Percentiles rank a stretch among this genome's conserved stretches.
phyloP scores from a whole-genome alignment of 805 yeast species.

The Spencermartinsiella europaea region DNA sequence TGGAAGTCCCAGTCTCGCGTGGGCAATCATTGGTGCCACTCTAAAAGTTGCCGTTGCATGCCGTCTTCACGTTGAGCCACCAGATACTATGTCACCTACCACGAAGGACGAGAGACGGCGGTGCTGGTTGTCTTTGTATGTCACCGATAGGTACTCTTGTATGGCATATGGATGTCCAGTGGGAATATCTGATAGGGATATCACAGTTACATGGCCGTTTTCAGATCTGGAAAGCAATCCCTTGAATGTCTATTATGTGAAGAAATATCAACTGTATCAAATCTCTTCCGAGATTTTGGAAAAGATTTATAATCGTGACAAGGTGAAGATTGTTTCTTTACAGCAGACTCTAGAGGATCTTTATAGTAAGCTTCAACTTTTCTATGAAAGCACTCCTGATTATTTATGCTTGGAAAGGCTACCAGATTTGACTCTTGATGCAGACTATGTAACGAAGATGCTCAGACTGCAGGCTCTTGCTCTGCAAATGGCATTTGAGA shows the following conservation, averaged over 20 bases:
- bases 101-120: slow-evolving; percentile 10
- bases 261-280: slow-evolving; percentile 9
- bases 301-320: slow-evolving; percentile 10
- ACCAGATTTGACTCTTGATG: slow-evolving; percentile 4
- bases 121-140: slow-evolving; percentile 13
- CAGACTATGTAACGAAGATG: neutral
- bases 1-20: slow-evolving; percentile 11
- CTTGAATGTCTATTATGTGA: slow-evolving; percentile 6
- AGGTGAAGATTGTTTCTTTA: slow-evolving; percentile 9
- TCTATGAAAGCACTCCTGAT: slow-evolving; percentile 10
- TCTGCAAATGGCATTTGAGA: slow-evolving; percentile 11
- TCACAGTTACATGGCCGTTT: slow-evolving; percentile 9
- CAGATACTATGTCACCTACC: slow-evolving; percentile 1
- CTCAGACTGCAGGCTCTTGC: slow-evolving; percentile 11
- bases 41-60: slow-evolving; percentile 9
- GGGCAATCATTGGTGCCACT: slow-evolving; percentile 10
- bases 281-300: slow-evolving; percentile 12
- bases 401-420: slow-evolving; percentile 7
- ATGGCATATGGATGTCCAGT: slow-evolving; percentile 16
- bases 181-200: slow-evolving; percentile 11
- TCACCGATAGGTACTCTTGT: slow-evolving; percentile 12
- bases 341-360: slow-evolving; percentile 8
- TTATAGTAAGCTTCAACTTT: slow-evolving; percentile 6
- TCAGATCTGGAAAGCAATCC: slow-evolving; percentile 2
- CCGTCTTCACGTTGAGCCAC: slow-evolving; percentile 9